Evolutionary conservation across 2,329 filamentous ascomycete species (phyloP), one percentile per base, ranked within the genome.

Genomic region (Penicillium griseofulvum): DNA sequence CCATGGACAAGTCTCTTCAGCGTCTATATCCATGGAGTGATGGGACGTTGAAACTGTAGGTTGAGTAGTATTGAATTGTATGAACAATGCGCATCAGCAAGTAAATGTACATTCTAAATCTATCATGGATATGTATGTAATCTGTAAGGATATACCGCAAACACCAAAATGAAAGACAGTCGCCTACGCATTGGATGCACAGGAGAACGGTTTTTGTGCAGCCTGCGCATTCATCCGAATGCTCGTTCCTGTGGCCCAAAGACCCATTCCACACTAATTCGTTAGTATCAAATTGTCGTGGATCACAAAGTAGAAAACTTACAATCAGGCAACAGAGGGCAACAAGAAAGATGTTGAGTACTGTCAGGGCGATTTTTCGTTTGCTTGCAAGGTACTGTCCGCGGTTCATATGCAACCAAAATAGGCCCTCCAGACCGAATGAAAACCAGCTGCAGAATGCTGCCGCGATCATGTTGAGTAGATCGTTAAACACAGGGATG

Each of bases 401-500:
- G n/a, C 53, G 53, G 52, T 73, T 72, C 59, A 73, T 61, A 52
- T 68, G 62, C 37, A 72, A 60, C 71, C 71, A 73, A 58, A 72
- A 72, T 36, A 73, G 57, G 7, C 37, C 48, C 36, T 50, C 48
- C 28, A 50, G 16, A 17, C 48, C 37, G n/a, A 43, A 50, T 7
- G 37, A 50, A n/a, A 50, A 50, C 48, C 37, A 50, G 5, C 48
- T 50, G 28, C 48, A 50, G 48, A 50, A 50, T 17, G 48, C 48
- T 11, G 37, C 48, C 0, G 71, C 64, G 52, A 89, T 83, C 19
- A 90, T 73, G 11, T 83, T 83, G 29, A 90, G 73, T 5, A 90
- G 73, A 49, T 85, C 78, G 64, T 83, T 83, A 74, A 90, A 90
- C 44, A 84, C 82, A 0, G 87, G 87, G 5, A 90, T 85, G 0